Evolutionary conservation across 805 yeast genomes (phyloP), one percentile per base, ranked within the genome.

Genomic region (Zygoascus biomembranicola): DNA sequence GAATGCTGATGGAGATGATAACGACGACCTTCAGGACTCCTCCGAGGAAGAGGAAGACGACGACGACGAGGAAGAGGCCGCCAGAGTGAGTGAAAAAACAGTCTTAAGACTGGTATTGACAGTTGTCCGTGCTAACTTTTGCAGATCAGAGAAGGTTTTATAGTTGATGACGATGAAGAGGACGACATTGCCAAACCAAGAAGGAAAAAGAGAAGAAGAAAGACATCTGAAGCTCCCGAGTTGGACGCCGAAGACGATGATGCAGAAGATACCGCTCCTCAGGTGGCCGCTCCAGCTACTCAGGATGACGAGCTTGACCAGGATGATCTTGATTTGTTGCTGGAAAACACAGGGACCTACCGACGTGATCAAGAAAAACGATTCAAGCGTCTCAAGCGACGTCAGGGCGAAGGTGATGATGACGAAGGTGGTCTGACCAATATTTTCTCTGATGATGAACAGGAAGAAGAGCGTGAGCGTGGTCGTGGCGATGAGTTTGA

Each of bases 41-140:
- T 85, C 94, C 11, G 95, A 86, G 52, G 95, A 87, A 52, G 97
- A 90, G 56, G 97, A 90, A 43, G 96, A 87, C 8, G 95, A 87
- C 32, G 96, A 88, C 32, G 95, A 90, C 64, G 97, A 86, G 63
- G 97, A 90, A 59, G 97, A 90, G 63, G 81, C 86, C 47, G 78
- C 84, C 59, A 80, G 79, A 61, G 69, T 66, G 46, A 44, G 64
- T 52, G 28, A 23, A 6, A 23, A 3, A 23, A 23, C 28, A 3
- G 28, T 23, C n/a, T n/a, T n/a, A n/a, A n/a, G n/a, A n/a, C n/a
- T n/a, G n/a, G n/a, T n/a, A n/a, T n/a, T n/a, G n/a, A n/a, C n/a
- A n/a, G n/a, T n/a, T n/a, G n/a, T n/a, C n/a, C n/a, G n/a, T n/a
- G 28, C 28, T 23, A 23, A 23, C 28, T 6, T 3, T 23, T 23